Evolutionary conservation across 2,329 filamentous ascomycete species (phyloP), one percentile per base, ranked within the genome.

Genomic region (Aspergillus niger): DNA sequence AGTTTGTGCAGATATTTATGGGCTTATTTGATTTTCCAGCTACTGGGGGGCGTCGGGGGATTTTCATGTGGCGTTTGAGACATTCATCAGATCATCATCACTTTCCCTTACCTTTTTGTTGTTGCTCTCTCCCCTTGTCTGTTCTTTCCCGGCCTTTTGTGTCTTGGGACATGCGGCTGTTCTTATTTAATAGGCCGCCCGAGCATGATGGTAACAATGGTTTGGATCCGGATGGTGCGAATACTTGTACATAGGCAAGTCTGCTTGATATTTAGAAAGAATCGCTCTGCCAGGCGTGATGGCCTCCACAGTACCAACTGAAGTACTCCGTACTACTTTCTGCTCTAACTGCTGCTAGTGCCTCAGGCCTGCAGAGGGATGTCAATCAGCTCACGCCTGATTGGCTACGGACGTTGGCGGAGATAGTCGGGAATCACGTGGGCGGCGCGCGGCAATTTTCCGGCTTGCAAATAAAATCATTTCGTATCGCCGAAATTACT

Each of bases 401-500:
- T 48, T 55, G 57, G 57, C 15, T 55, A n/a, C 39, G 17, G 26
- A 17, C 30, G 36, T 47, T 55, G 41, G 39, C 43, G 26, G 41
- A 26, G 50, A 32, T 13, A n/a, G 13, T 7, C 36, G 22, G 26
- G 20, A 7, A 38, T 59, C 57, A 59, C 57, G 57, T 59, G 57
- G 49, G 38, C 39, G 26, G 38, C 28, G 32, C 30, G 41, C 41
- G 57, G 57, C 17, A 53, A 54, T 55, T 52, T 54, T 59, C 50
- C 57, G 50, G 57, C 30, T 47, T 38, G 22, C 38, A 47, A 52
- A 59, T 36, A 47, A 41, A 43, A 58, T 51, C 22, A 52, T 41
- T 55, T 56, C 36, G 52, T 41, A 55, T 41, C 20, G 52, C 41
- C 32, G 50, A 58, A 58, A 36, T 36, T 36, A 36, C 26, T 30